Evolutionary conservation across 2,329 filamentous ascomycete species (phyloP).

Genomic region (Tothia fuscella): DNA sequence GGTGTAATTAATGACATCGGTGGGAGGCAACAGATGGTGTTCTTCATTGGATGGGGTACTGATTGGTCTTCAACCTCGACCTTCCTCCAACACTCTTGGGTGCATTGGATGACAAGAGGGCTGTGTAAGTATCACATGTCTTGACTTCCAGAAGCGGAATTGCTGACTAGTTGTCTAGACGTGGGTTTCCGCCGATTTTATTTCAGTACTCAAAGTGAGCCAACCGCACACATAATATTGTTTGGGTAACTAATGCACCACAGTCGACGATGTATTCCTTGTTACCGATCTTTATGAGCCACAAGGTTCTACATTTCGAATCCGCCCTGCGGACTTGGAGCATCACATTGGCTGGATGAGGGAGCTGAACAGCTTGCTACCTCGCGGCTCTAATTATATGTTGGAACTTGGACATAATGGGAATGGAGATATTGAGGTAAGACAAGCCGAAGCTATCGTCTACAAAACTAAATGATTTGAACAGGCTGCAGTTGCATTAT

Average conservation of each 20-base stretch:
- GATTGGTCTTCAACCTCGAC: slow-evolving; percentile 43
- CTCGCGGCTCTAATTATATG: slow-evolving; percentile 24
- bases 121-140: slow-evolving; percentile 22
- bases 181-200: slow-evolving; percentile 44
- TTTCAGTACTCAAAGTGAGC: slow-evolving; percentile 40
- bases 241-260: slow-evolving; percentile 17
- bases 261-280: slow-evolving; percentile 54
- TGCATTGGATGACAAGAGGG: slow-evolving; percentile 49
- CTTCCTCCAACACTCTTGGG: slow-evolving; percentile 50
- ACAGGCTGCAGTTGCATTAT: slow-evolving; percentile 8
- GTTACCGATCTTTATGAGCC: slow-evolving; percentile 32
- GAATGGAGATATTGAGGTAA: slow-evolving; percentile 25
- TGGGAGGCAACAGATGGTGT: slow-evolving; percentile 49
- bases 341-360: slow-evolving; percentile 21
- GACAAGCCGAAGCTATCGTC: slow-evolving; percentile 18
- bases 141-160: not conserved
- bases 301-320: slow-evolving; percentile 36
- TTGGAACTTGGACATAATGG: slow-evolving; percentile 28
- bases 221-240: not conserved
- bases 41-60: slow-evolving; percentile 44
- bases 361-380: slow-evolving; percentile 21
- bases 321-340: slow-evolving; percentile 24
- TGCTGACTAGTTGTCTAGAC: too few relatives aligned
- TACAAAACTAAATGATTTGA: slow-evolving; percentile 11
- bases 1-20: slow-evolving; percentile 46